Base-by-base conservation (phyloP, 2,329 filamentous ascomycete species). In the Fusarium albosuccineum region DNA sequence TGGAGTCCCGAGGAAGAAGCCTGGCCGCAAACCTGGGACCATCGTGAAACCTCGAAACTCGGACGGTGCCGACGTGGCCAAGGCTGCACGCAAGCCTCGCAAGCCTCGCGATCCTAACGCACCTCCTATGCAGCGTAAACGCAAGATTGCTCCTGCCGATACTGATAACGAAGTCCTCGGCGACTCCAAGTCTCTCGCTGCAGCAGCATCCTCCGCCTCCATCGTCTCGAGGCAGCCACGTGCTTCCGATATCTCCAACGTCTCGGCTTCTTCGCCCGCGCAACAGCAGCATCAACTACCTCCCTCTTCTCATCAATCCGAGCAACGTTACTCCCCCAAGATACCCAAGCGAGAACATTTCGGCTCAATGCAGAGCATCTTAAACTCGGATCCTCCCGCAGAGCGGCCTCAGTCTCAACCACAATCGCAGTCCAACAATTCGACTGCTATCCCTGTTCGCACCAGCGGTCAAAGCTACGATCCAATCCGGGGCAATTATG, bases 381-480 rank as follows among this genome's bases (percentile, higher is more conserved):
- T 88, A 33, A 89, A 88, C 65, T 82, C 83, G 60, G 85, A 85
- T 27, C 70, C 73, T 16, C 67, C 81, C 2, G 52, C 27, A 9
- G 66, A 69, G 29, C 66, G 62, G 16, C 55, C 71, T 33, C 64
- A 65, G 22, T 70, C 71, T 1, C 71, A 70, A 22, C 64, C 68
- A 5, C 64, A 68, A 36, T 45, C 71, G 17, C 67, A 66, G 29
- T 40, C 50, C 82, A 82, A 62, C 82, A 83, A 53, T 79, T 84
- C 59, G 81, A 66, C 78, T 64, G 62, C 81, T 42, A 74, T 81
- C 16, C 82, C 83, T 9, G 80, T 83, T 49, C 83, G 91, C 50
- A 89, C 90, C 13, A 92, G 91, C 73, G 91, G 93, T 42, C 92
- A 93, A 74, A 93, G 91, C 73, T 97, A 96, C 80, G 94, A 97